Conservation (phyloP, 2,329 filamentous ascomycete genomes). For the Monosporascus sp. region DNA sequence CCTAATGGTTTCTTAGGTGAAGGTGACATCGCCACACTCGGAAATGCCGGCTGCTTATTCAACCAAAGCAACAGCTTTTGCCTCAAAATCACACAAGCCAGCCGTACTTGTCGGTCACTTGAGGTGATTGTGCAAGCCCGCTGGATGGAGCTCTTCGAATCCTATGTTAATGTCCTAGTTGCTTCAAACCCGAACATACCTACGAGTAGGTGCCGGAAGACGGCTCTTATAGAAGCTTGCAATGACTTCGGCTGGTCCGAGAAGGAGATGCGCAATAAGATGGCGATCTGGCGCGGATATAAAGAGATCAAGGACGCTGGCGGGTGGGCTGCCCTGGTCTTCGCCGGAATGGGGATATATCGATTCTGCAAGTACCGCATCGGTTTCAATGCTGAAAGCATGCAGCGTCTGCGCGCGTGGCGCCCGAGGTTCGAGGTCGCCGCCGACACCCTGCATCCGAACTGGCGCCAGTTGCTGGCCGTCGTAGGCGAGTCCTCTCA, state of each 20-base stretch:
- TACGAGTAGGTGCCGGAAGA: conserved; percentile 43
- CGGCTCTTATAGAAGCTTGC: conserved; percentile 48
- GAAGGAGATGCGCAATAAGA: conserved; percentile 49
- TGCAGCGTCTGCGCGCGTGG: conserved; percentile 39
- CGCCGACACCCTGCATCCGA: conserved; percentile 47
- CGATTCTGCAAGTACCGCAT: conserved; percentile 56
- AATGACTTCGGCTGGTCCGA: conserved; percentile 50
- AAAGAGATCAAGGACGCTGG: conserved; percentile 52
- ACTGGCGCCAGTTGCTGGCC: conserved; percentile 45
- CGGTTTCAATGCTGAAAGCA: conserved; percentile 45
- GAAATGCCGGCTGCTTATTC: conserved; percentile 15
- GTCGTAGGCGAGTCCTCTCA: conserved; percentile 38
- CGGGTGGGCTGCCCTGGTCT: conserved; percentile 51
- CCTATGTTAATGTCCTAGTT: conserved; percentile 43
- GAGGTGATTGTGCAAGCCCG: conserved; percentile 54
- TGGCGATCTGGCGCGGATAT: conserved; percentile 50
- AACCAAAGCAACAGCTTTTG: conserved; percentile 27
- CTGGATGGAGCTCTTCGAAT: conserved; percentile 47
- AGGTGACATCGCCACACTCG: background rate
- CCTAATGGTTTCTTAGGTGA: no score
- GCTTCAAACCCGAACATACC: conserved; percentile 37
- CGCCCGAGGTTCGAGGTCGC: conserved; percentile 45
- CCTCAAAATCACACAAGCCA: conserved; percentile 33
- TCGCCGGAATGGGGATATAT: conserved; percentile 53
- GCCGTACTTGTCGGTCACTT: conserved; percentile 48